A percentile compares a stretch with the other conserved stretches of the same genome.
phyloP scores from a whole-genome alignment of 192 early-diverging fungal species.

The Mortierella antarctica region DNA sequence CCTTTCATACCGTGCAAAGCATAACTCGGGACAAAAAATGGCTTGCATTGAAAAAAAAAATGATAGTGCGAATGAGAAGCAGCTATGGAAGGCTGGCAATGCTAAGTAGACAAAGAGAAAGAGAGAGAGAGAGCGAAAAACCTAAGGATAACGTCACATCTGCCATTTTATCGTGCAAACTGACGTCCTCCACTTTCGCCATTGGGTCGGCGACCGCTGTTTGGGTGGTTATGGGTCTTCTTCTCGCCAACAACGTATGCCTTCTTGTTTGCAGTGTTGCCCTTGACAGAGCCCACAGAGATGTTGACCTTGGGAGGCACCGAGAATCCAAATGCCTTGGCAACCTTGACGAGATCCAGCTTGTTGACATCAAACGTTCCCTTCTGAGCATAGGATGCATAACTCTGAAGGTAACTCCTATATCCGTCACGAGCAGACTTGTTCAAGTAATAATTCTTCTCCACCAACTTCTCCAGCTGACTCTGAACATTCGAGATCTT shows the following conservation, averaged over 20 bases:
- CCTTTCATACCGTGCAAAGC: too few relatives aligned
- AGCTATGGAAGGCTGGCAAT: background rate
- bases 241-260: constrained; percentile 50
- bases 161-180: constrained; percentile 37
- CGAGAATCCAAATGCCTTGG: constrained; percentile 94
- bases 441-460: constrained; percentile 99
- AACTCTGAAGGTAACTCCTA: constrained; percentile 95
- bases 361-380: constrained; percentile 94
- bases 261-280: constrained; percentile 49
- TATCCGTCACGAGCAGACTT: constrained; percentile 96
- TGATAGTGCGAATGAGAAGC: background rate
- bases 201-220: constrained; percentile 29
- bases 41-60: background rate
- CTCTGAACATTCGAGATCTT: constrained; percentile 98
- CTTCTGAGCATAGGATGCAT: constrained; percentile 95
- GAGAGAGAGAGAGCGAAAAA: background rate
- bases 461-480: constrained; percentile 93
- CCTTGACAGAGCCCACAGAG: constrained; percentile 59
- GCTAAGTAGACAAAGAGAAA: background rate
- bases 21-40: background rate
- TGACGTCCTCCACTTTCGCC: constrained; percentile 47
- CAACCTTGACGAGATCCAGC: constrained; percentile 93
- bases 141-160: background rate
- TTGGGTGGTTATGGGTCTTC: constrained; percentile 45
- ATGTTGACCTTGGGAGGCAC: constrained; percentile 96